Conservation (phyloP, 2,329 filamentous ascomycete genomes). For the Neurospora crassa region DNA sequence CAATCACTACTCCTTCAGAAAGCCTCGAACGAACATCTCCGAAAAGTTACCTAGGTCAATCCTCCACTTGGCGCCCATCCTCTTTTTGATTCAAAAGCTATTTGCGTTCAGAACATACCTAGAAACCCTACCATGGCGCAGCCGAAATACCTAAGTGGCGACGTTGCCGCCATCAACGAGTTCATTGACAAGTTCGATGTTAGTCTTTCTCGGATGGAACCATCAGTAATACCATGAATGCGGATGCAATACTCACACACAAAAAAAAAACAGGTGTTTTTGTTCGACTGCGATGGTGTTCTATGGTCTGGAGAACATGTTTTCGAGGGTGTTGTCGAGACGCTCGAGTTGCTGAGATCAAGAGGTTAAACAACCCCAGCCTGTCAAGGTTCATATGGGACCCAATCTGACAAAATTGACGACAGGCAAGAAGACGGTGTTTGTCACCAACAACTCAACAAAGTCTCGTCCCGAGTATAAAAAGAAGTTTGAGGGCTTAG, state of each 20-base stretch:
- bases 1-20: neutral
- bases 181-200: constrained; percentile 93
- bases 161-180: constrained; percentile 63
- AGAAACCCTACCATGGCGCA: constrained; percentile 21
- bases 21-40: neutral
- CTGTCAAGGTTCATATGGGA: neutral
- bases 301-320: constrained; percentile 92
- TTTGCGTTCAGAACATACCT: neutral
- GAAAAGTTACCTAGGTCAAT: neutral
- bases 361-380: constrained; percentile 47
- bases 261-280: constrained; percentile 55
- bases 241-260: constrained; percentile 5
- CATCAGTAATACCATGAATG: neutral
- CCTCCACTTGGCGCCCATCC: neutral
- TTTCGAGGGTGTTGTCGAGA: constrained; percentile 78
- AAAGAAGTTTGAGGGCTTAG: constrained; percentile 76
- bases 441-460: constrained; percentile 98
- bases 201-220: constrained; percentile 28
- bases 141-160: constrained; percentile 66
- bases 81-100: neutral
- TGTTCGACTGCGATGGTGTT: constrained; percentile 97
- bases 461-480: constrained; percentile 90
- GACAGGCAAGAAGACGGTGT: constrained; percentile 80
- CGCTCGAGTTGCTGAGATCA: constrained; percentile 69
- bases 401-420: constrained; percentile 5